Percentiles rank a stretch among this genome's conserved stretches.
phyloP scores from a whole-genome alignment of 768 basidiomycete genomes.

The Coprinopsis cinerea region DNA sequence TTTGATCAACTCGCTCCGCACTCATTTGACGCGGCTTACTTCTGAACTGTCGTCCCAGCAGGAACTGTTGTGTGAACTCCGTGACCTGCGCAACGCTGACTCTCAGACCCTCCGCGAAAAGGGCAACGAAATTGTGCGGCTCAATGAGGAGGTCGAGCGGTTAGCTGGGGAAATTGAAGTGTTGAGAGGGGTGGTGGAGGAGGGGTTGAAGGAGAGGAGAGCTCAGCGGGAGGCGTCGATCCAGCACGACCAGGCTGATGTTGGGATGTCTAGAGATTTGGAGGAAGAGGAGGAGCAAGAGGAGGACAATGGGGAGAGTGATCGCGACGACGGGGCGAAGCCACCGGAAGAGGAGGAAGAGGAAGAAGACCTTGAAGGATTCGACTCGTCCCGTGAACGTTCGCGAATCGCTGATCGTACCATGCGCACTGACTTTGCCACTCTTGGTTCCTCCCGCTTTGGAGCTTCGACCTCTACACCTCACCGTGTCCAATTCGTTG shows the following conservation, averaged over 20 bases:
- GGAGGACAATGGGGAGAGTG: conserved; percentile 16
- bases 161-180: conserved; percentile 84
- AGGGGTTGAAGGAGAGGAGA: conserved; percentile 72
- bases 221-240: conserved; percentile 39
- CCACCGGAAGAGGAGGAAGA: conserved; percentile 21
- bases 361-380: conserved; percentile 24
- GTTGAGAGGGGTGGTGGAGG: conserved; percentile 81
- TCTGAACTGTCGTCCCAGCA: conserved; percentile 76
- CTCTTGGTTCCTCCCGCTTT: conserved; percentile 35
- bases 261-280: conserved; percentile 29
- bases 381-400: conserved; percentile 21
- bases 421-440: conserved; percentile 49
- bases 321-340: conserved; percentile 1
- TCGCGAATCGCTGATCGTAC: conserved; percentile 33
- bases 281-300: conserved; percentile 21
- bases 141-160: conserved; percentile 73
- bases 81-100: conserved; percentile 58
- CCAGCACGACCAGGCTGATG: conserved; percentile 24
- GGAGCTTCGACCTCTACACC: conserved; percentile 15
- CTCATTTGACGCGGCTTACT: conserved; percentile 74
- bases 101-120: conserved; percentile 51
- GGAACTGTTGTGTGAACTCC: conserved; percentile 59
- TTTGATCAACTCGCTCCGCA: conserved; percentile 64
- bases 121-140: conserved; percentile 56
- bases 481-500: conserved; percentile 37